Evolutionary conservation across 192 early-diverging fungal species (phyloP).

Genomic region (Coemansia sp.): DNA sequence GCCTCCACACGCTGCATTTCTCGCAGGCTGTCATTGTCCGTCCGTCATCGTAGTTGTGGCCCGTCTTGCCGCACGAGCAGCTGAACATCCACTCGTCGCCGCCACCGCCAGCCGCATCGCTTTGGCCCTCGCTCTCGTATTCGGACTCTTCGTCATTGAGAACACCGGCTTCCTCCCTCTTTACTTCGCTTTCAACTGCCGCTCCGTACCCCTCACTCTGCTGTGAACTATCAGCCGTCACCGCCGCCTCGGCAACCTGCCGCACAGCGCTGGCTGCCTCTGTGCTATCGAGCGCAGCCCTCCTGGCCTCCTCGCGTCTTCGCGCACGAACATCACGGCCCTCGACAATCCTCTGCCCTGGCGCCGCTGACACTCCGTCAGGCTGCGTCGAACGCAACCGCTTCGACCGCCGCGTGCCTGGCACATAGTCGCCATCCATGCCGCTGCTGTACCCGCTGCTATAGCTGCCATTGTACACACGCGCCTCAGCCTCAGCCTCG

Average conservation of each 20-base stretch:
- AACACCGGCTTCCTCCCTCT: not conserved
- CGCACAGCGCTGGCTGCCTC: conserved; percentile 6
- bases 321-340: conserved; percentile 19
- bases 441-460: conserved; percentile 9
- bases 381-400: conserved; percentile 11
- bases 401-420: conserved; percentile 15
- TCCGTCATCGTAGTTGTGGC: conserved; percentile 45
- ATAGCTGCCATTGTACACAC: not conserved
- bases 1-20: conserved; percentile 30
- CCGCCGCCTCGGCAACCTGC: conserved; percentile 4
- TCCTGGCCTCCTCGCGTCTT: conserved; percentile 19
- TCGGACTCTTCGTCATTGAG: not conserved
- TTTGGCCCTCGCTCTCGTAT: not conserved
- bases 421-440: conserved; percentile 8
- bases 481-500: conserved; percentile 2
- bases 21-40: conserved; percentile 48
- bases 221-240: not conserved
- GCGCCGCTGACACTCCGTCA: not conserved
- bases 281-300: conserved; percentile 2
- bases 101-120: not conserved
- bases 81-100: conserved; percentile 41
- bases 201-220: not conserved
- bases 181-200: not conserved
- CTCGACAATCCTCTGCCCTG: not conserved
- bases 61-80: conserved; percentile 32